Base-by-base conservation (phyloP, 495 filamentous ascomycete species). In the Annulohypoxylon maeteangense region DNA sequence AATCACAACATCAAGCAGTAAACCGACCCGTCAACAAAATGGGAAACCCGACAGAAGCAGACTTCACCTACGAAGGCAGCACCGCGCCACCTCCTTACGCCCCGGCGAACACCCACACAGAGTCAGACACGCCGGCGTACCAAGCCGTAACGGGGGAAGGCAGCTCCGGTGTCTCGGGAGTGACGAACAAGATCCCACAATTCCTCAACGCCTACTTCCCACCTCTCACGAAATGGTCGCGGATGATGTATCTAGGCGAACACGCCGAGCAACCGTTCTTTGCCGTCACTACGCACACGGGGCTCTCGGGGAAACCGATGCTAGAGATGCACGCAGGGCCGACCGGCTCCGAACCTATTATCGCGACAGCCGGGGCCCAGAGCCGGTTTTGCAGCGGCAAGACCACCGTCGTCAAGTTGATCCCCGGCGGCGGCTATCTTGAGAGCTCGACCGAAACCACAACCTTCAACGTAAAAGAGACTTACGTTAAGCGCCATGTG, bases 291-390 rank as follows among this genome's bases (percentile, higher is more conserved):
- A 64, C 65, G 60, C 65, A 72, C 27, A 59, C 32, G 14, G 71
- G 65, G 0, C 50, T 57, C 14, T 60, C 70, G 16, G 63, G 64
- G 7, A 74, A 75, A 22, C 68, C 63, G 36, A 53, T 71, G 34
- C 20, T 77, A 16, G 67, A 67, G n/a, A 31, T 78, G 22, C 71
- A 69, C 53, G 42, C 68, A 11, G 76, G 76, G 7, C 71, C 67
- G 22, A 62, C 16, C 16, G 62, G 61, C 1, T 61, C 66, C 44
- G 67, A 62, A 27, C 66, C 76, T 2, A 7, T 77, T 55, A 47
- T 75, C 36, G 76, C 74, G 0, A 70, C 74, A 14, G 74, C 67
- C 3, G 59, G 29, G 22, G 18, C 48, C 22, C 27, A 65, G 54
- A 70, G 63, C n/a, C 22, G 57, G 25, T 72, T 51, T 65, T 25